Evolutionary conservation across 2,329 filamentous ascomycete genomes (phyloP), one percentile per base, ranked within the genome.

Genomic region (Ophiostoma ulmi): DNA sequence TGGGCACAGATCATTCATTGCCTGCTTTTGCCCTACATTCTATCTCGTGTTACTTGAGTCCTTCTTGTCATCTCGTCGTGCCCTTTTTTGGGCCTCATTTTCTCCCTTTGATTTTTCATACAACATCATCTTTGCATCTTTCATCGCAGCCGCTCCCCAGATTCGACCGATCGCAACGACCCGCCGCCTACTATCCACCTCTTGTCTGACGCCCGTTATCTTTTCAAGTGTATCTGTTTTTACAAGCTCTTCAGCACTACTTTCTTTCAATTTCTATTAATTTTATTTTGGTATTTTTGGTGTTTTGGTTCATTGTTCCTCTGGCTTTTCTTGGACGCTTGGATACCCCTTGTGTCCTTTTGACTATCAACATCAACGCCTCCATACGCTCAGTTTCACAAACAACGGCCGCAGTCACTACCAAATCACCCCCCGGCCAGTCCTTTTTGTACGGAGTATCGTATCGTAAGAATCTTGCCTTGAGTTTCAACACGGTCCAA

Each of bases 121-220:
- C 67, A 52, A 52, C 13, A 48, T 58, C 38, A 7, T 48, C 61
- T 61, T 20, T 48, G 38, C 22, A 52, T 36, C 48, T 71, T 52
- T 55, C 66, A 66, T 71, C 64, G 35, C 44, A 48, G 7, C 61
- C 67, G 20, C 52, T 31, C 70, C 65, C 67, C 67, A 41, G 58
- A 69, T 31, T 65, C 67, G 58, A 71, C 58, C 66, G 55, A 65
- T 71, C 66, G 41, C 70, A 52, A 52, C 22, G 41, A 65, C 44
- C 70, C 67, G 41, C 67, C 48, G 63, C 44, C 31, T 39, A 8
- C 52, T 22, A 36, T 35, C 13, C 48, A 39, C 63, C 68, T 63
- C 68, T 63, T 72, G 70, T 67, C 64, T 22, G 64, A 65, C 68
- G 11, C 68, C 52, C n/a, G 35, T 20, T 39, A 69, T 38, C 63